A percentile compares a stretch with the other conserved stretches of the same genome.
Evolutionary conservation across 192 early-diverging fungal genomes (phyloP).

Genomic region (Umbelopsis sp.): DNA sequence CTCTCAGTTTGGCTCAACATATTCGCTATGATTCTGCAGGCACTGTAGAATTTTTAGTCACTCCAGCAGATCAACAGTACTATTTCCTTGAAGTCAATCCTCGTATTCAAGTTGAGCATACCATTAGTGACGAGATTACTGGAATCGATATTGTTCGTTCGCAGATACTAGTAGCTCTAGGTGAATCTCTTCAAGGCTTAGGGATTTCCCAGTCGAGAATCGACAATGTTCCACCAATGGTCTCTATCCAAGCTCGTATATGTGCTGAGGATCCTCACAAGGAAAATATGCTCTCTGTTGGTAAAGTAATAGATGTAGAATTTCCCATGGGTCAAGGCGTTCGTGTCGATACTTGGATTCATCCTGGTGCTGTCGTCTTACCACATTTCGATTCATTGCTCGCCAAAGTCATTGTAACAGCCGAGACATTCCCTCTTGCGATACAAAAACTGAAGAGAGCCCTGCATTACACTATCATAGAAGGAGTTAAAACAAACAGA

Average conservation of each 20-base stretch:
- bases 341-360: conserved; percentile 75
- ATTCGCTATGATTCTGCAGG: conserved; percentile 92
- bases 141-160: conserved; percentile 81
- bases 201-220: conserved; percentile 66
- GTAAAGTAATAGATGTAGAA: conserved; percentile 43
- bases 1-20: conserved; percentile 80
- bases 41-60: conserved; percentile 95
- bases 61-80: conserved; percentile 75
- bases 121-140: conserved; percentile 93
- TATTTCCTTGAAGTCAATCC: conserved; percentile 98
- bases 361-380: conserved; percentile 55
- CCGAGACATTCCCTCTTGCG: conserved; percentile 75
- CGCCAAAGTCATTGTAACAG: conserved; percentile 89
- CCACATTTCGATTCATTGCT: conserved; percentile 93
- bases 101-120: conserved; percentile 94
- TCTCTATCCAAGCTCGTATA: conserved; percentile 93
- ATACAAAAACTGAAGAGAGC: conserved; percentile 37
- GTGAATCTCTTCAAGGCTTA: conserved; percentile 17
- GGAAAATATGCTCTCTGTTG: conserved; percentile 35
- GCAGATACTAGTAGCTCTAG: conserved; percentile 30
- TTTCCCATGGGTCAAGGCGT: conserved; percentile 87
- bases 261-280: conserved; percentile 92
- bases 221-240: conserved; percentile 70
- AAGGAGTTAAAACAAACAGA: conserved; percentile 89
- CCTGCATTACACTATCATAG: conserved; percentile 45